Evolutionary conservation across 176 grass and related monocot genomes (phyloP).

Genomic region (Aegilops bicornis): DNA sequence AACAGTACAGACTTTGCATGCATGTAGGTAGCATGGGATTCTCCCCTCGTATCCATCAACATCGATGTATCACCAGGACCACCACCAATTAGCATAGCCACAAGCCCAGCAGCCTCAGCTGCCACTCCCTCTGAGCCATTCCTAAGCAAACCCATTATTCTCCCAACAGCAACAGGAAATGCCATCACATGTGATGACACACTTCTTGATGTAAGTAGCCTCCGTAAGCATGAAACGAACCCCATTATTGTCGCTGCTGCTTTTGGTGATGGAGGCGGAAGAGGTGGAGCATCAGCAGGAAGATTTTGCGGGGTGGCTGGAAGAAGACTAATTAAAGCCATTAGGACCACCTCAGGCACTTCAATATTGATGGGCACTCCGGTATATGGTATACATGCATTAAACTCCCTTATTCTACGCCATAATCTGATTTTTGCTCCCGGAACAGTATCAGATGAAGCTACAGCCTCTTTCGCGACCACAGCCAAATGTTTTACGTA

Average conservation of each 20-base stretch:
- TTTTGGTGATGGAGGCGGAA: slow-evolving; percentile 87
- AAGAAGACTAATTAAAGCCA: slow-evolving; percentile 98
- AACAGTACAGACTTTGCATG: slow-evolving; percentile 97
- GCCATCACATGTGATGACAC: slow-evolving; percentile 91
- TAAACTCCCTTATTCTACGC: slow-evolving; percentile 99
- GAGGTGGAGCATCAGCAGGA: slow-evolving; percentile 81
- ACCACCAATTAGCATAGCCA: slow-evolving; percentile 97
- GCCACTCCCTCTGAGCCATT: slow-evolving; percentile 98
- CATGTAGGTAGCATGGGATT: slow-evolving; percentile 95
- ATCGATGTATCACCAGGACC: slow-evolving; percentile 80
- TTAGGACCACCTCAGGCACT: slow-evolving; percentile 93
- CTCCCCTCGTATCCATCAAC: slow-evolving; percentile 85
- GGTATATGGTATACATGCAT: slow-evolving; percentile 89
- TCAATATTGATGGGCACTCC: slow-evolving; percentile 86
- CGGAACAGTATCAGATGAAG: slow-evolving; percentile 73
- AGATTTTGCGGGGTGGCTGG: slow-evolving; percentile 65
- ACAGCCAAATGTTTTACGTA: slow-evolving; percentile 92
- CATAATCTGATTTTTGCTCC: slow-evolving; percentile 92
- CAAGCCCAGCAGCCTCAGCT: slow-evolving; percentile 91
- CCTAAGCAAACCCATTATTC: slow-evolving; percentile 97
- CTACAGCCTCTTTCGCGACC: slow-evolving; percentile 94
- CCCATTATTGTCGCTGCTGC: slow-evolving; percentile 96
- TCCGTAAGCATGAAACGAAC: slow-evolving; percentile 90
- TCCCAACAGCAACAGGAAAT: slow-evolving; percentile 84
- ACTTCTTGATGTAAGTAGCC: slow-evolving; percentile 85